These are phyloP conservation scores for Kodamaea lidongshanica DNA, from an alignment of 805 yeast genomes.

Conservation along the genomic window DNA sequence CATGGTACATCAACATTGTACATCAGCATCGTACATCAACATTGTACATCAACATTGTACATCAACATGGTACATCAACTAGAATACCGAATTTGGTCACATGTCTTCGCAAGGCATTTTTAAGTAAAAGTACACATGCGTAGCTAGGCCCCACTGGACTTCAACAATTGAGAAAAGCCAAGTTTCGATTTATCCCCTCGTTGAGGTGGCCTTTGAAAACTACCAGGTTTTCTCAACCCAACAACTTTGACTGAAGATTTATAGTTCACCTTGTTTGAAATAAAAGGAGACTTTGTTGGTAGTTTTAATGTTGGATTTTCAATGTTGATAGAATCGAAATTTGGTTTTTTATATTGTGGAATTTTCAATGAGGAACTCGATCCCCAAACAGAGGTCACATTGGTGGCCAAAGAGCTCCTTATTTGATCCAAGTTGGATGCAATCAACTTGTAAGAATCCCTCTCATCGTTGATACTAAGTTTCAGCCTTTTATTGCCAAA, in stretches of 20 bases:
- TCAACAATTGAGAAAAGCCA: conserved; percentile 18
- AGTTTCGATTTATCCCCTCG: conserved; percentile 15
- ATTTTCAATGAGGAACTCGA: conserved; percentile 14
- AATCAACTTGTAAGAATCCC: conserved; percentile 10
- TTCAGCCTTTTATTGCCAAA: conserved; percentile 5
- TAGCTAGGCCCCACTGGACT: too few relatives aligned
- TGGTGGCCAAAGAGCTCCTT: conserved; percentile 10
- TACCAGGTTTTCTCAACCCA: conserved; percentile 28
- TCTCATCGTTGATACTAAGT: conserved; percentile 6
- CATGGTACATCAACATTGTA: too few relatives aligned
- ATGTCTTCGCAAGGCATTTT: too few relatives aligned
- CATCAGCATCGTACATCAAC: too few relatives aligned
- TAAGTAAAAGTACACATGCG: too few relatives aligned
- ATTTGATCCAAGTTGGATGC: conserved; percentile 12
- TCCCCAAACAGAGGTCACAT: conserved; percentile 8
- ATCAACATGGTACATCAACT: too few relatives aligned
- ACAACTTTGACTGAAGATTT: conserved; percentile 6
- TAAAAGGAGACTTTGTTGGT: conserved; percentile 23
- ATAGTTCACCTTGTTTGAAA: conserved; percentile 21
- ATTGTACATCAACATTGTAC: too few relatives aligned
- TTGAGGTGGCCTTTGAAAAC: conserved; percentile 26
- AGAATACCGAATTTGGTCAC: too few relatives aligned
- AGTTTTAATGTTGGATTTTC: conserved; percentile 15
- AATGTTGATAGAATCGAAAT: conserved; percentile 2
- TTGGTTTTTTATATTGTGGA: conserved; percentile 22